These are phyloP conservation scores for Vitis hybrid DNA, from an alignment of 177 flowering plant genomes.

Conservation along the genomic window DNA sequence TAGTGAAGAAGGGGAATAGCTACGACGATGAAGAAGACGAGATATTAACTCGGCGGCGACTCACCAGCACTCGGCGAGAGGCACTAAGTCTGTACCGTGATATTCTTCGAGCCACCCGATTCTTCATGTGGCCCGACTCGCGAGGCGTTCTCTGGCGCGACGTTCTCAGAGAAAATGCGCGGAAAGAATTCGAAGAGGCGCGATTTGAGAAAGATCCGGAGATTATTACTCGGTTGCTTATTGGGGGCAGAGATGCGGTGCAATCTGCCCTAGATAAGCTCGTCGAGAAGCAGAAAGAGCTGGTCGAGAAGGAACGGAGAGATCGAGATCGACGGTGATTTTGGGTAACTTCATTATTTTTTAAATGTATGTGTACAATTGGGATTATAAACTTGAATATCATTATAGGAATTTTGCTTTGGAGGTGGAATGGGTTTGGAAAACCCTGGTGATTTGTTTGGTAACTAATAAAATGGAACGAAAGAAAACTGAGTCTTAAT, in stretches of 20 bases:
- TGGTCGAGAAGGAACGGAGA: constrained; percentile 39
- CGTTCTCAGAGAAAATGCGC: constrained; percentile 64
- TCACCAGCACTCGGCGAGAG: constrained; percentile 73
- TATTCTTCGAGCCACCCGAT: constrained; percentile 68
- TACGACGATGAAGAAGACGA: constrained; percentile 51
- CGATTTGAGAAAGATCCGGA: constrained; percentile 81
- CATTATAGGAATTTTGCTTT: too few relatives aligned
- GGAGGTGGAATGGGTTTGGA: background rate
- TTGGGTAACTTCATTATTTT: background rate
- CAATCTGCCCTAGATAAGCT: constrained; percentile 72
- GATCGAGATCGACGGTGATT: constrained; percentile 23
- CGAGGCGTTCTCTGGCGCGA: constrained; percentile 76
- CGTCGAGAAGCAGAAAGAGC: constrained; percentile 66
- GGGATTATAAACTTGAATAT: too few relatives aligned
- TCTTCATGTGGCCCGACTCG: constrained; percentile 70
- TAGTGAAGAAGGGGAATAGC: constrained; percentile 37
- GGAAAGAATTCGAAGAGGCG: constrained; percentile 77
- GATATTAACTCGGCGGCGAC: constrained; percentile 46
- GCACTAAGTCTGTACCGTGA: constrained; percentile 75
- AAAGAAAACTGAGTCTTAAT: background rate
- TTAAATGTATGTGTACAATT: background rate
- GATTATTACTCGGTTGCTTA: constrained; percentile 57
- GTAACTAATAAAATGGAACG: background rate
- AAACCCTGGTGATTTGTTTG: constrained; percentile 1
- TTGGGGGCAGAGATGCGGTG: constrained; percentile 78